Conservation (phyloP, 2,329 filamentous ascomycete species). For the Penicillium polonicum region DNA sequence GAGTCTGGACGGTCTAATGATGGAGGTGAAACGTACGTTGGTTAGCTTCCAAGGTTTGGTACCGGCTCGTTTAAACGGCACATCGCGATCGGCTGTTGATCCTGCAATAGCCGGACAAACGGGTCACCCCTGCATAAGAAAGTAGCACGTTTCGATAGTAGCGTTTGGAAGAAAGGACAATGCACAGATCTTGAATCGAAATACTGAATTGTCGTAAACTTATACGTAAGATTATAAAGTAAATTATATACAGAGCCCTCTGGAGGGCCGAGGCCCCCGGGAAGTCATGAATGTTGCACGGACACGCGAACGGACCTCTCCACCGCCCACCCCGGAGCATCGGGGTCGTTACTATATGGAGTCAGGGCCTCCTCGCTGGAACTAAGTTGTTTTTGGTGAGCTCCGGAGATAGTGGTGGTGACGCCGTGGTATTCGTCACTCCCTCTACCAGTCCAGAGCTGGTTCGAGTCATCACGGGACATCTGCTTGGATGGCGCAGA, state of each 20-base stretch:
- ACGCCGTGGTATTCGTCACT: constrained; percentile 23
- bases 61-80: background rate
- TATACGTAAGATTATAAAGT: no score
- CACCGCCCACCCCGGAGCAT: constrained; percentile 18
- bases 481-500: constrained; percentile 9
- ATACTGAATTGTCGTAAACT: background rate
- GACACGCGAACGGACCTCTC: constrained; percentile 24
- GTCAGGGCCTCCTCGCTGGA: constrained; percentile 27
- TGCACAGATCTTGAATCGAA: background rate
- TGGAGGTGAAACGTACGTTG: no score
- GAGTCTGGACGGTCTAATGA: background rate
- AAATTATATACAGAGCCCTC: background rate
- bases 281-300: constrained; percentile 14
- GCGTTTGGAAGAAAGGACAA: background rate
- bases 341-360: background rate
- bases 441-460: constrained; percentile 22
- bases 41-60: no score
- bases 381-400: constrained; percentile 9
- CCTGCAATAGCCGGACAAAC: background rate
- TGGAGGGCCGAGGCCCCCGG: no score
- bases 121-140: background rate
- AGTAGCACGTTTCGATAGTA: background rate
- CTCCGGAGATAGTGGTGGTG: constrained; percentile 26
- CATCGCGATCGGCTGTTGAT: background rate
- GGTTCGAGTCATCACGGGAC: constrained; percentile 6